A percentile compares a stretch with the other conserved stretches of the same genome.
phyloP scores from a whole-genome alignment of 2,329 filamentous ascomycete genomes.

The Fusarium sp. region DNA sequence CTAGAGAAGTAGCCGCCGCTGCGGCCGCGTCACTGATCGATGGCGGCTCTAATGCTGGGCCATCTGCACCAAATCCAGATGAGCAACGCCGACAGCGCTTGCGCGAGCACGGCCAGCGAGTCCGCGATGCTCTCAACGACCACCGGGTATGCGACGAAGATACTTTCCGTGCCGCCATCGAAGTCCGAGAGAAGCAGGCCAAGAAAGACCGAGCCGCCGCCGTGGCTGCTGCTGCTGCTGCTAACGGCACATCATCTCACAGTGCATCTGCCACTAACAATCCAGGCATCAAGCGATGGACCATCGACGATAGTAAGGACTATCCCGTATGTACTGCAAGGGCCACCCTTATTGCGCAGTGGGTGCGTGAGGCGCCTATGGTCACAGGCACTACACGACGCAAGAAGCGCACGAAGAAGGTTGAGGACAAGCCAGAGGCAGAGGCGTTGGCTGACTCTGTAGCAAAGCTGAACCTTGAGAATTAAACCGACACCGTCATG shows the following conservation, averaged over 20 bases:
- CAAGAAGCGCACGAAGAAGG: conserved; percentile 53
- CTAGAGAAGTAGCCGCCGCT: conserved; percentile 27
- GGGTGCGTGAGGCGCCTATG: conserved; percentile 72
- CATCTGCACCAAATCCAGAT: conserved; percentile 51
- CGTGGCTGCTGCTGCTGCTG: not conserved
- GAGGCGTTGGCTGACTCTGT: conserved; percentile 20
- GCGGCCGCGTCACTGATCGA: conserved; percentile 43
- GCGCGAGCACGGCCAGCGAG: conserved; percentile 73
- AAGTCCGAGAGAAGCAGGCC: conserved; percentile 70
- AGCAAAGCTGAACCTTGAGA: conserved; percentile 25
- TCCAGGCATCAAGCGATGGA: conserved; percentile 65
- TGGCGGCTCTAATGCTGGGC: conserved; percentile 42
- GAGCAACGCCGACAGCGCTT: conserved; percentile 69
- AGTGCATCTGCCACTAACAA: not conserved
- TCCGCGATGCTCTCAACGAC: conserved; percentile 75
- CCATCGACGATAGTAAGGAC: conserved; percentile 74
- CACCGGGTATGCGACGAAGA: conserved; percentile 76
- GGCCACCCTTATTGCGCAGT: conserved; percentile 75
- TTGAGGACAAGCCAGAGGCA: conserved; percentile 9
- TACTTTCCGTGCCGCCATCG: conserved; percentile 72
- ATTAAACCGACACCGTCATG: not conserved
- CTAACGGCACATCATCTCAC: conserved; percentile 3
- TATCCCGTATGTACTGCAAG: conserved; percentile 78
- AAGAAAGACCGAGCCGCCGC: conserved; percentile 45
- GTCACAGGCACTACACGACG: conserved; percentile 55